Conservation (phyloP, 106 monocot species). For the Dioscorea zingiberensis region DNA sequence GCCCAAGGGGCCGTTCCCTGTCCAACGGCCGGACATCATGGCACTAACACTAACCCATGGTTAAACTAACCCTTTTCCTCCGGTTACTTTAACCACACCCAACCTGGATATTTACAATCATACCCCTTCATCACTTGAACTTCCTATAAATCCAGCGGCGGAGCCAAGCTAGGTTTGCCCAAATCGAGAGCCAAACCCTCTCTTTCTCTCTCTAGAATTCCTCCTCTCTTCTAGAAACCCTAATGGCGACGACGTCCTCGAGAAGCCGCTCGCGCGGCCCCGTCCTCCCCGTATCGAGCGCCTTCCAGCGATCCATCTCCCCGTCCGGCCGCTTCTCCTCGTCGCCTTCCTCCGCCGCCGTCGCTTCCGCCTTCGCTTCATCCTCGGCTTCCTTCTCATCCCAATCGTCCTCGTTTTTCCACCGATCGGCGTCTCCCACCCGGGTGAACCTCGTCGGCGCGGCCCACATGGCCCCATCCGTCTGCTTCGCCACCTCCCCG, state of each 20-base stretch:
- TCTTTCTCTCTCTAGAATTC: not conserved
- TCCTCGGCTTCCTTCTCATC: conserved; percentile 14
- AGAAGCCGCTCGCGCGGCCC: conserved; percentile 32
- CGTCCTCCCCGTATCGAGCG: conserved; percentile 18
- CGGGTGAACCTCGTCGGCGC: conserved; percentile 50
- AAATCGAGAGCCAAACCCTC: conserved; percentile 12
- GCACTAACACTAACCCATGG: no score
- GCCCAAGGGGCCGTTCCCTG: no score
- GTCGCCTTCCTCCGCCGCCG: not conserved
- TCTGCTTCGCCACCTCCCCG: conserved; percentile 45
- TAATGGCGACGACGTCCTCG: conserved; percentile 14
- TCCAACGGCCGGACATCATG: no score
- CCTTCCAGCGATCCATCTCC: conserved; percentile 24
- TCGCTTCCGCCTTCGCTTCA: not conserved
- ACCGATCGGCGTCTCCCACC: conserved; percentile 47
- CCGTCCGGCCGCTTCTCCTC: conserved; percentile 17
- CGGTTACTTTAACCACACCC: no score
- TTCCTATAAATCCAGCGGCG: conserved; percentile 22
- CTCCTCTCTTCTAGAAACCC: not conserved
- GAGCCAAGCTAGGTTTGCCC: conserved; percentile 21
- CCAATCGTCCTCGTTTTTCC: conserved; percentile 13
- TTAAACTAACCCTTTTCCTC: no score
- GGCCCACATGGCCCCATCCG: conserved; percentile 15
- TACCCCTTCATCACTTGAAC: no score
- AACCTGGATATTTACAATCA: no score